Evolutionary conservation across 192 early-diverging fungal genomes (phyloP).

Genomic region (Umbelopsis ramanniana): DNA sequence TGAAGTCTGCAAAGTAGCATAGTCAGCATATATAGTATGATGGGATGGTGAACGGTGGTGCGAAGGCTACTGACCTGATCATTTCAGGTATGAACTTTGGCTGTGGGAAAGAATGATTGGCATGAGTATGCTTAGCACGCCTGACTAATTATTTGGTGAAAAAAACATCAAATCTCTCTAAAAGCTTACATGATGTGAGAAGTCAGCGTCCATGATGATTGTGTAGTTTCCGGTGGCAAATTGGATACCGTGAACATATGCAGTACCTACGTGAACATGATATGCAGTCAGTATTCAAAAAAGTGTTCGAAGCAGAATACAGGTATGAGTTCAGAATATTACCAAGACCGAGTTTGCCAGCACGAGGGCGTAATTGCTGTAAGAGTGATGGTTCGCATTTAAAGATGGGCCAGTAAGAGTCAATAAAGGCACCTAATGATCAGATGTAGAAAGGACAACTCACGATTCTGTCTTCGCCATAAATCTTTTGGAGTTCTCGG

Average conservation of each 20-base stretch:
- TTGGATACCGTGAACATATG: slow-evolving; percentile 94
- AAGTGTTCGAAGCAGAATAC: too few relatives aligned
- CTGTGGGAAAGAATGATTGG: slow-evolving; percentile 43
- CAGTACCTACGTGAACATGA: slow-evolving; percentile 64
- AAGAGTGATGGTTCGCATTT: not conserved
- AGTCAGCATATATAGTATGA: not conserved
- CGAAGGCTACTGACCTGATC: slow-evolving; percentile 59
- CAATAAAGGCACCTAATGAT: not conserved
- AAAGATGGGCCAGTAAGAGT: not conserved
- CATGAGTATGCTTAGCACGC: too few relatives aligned
- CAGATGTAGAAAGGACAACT: slow-evolving; percentile 13
- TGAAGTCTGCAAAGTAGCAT: slow-evolving; percentile 62
- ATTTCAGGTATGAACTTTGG: slow-evolving; percentile 98
- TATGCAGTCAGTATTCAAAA: too few relatives aligned
- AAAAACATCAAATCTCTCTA: not conserved
- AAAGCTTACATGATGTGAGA: slow-evolving; percentile 91
- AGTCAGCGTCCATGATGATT: slow-evolving; percentile 99
- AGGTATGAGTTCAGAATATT: too few relatives aligned
- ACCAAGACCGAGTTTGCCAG: slow-evolving; percentile 90
- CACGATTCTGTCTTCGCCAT: slow-evolving; percentile 89
- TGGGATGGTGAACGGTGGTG: not conserved
- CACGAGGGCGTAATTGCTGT: slow-evolving; percentile 87
- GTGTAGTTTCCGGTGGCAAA: slow-evolving; percentile 94
- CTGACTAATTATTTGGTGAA: too few relatives aligned
- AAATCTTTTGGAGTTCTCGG: slow-evolving; percentile 82